Evolutionary conservation across 2,329 filamentous ascomycete species (phyloP).

Genomic region (Periglandula ipomoeae): DNA sequence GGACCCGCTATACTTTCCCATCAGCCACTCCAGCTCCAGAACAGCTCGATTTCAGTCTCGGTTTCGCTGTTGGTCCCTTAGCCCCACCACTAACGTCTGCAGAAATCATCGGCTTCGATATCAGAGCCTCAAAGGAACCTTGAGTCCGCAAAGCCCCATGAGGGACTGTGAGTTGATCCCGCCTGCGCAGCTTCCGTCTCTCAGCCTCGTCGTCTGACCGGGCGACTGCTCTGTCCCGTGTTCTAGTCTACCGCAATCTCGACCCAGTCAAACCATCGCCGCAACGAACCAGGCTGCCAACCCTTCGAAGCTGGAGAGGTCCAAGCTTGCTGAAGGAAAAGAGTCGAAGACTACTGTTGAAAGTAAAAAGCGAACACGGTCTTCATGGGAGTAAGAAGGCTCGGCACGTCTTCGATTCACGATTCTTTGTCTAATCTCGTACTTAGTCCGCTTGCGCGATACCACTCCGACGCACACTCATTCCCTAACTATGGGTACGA

Average conservation of each 20-base stretch:
- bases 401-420: background rate
- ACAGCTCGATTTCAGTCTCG: too few relatives aligned
- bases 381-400: conserved; percentile 23
- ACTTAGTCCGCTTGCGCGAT: conserved; percentile 23
- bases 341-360: conserved; percentile 1
- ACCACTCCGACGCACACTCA: conserved; percentile 27
- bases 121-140: background rate
- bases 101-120: conserved; percentile 11
- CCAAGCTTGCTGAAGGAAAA: conserved; percentile 9
- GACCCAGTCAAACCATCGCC: background rate
- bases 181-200: background rate
- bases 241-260: background rate
- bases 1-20: conserved; percentile 1
- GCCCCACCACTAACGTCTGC: conserved; percentile 9
- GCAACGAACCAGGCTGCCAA: conserved; percentile 2
- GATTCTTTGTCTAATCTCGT: background rate
- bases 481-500: conserved; percentile 34
- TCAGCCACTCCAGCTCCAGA: too few relatives aligned
- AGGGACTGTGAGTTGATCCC: conserved; percentile 1
- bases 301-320: conserved; percentile 19
- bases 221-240: background rate
- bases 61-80: background rate
- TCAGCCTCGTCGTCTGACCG: background rate
- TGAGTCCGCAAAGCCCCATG: background rate
- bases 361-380: conserved; percentile 12